Evolutionary conservation across 805 yeast species (phyloP), one percentile per base, ranked within the genome.

Genomic region (Wickerhamiella occidentalis): DNA sequence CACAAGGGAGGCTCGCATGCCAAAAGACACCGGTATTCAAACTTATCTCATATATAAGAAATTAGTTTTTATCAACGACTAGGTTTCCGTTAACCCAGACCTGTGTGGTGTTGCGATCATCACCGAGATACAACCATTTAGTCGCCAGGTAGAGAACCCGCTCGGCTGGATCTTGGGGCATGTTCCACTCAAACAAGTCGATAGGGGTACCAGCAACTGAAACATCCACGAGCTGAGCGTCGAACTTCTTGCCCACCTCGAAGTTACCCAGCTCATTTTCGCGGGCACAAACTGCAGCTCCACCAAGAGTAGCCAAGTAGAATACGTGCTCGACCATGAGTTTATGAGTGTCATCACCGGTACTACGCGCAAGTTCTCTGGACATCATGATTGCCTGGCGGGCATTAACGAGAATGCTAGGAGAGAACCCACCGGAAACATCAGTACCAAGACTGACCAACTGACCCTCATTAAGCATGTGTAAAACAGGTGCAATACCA

Each of bases 41-140:
- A 5, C n/a, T 8, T n/a, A 35, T 35, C 6, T 7, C 3, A 6
- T 35, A 35, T 35, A 5, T 7, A 13, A 29, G 33, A 37, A 11
- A n/a, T 33, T 15, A 33, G 38, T 33, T 71, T 54, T 74, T 75
- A 52, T 71, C 66, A 7, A 76, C 67, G 22, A 84, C 90, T 49
- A 67, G 59, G 54, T 74, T 65, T 8, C 97, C 97, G 59, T 79
- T 77, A 37, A 88, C 88, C 83, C 85, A 92, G 13, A 90, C 96
- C 48, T 71, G 71, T 5, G 68, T 60, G 29, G 90, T 79, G 62
- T 92, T 92, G 60, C 97, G 74, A 63, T 92, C 96, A 65, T 92
- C 98, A 17, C 97, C 97, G 51, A 78, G 76, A 63, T 86, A 92
- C 7, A 90, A 68, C 98, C 98, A 92, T 64, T 86, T 87, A 52